Evolutionary conservation across 1,284 basidiomycete species (phyloP), one percentile per base, ranked within the genome.

Genomic region (Leccinum angustisporum): DNA sequence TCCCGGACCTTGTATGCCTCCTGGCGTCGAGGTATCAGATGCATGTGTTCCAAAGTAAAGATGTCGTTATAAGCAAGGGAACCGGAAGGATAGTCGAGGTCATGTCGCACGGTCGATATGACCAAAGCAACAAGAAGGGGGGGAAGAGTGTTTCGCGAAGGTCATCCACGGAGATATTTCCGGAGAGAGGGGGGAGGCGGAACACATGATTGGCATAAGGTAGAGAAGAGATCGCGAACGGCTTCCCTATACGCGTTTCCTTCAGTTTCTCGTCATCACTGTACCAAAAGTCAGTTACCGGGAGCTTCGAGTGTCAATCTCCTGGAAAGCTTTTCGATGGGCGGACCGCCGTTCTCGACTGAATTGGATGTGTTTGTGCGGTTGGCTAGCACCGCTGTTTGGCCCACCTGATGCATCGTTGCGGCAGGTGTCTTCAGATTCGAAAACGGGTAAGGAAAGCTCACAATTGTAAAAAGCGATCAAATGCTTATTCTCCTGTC

Each of bases 401-500:
- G 85, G 81, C 5, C 93, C 93, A 67, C 92, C 91, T 90, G 61
- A 48, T 33, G 21, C 8, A 54, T 60, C 54, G 51, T 21, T 63
- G 16, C 31, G 30, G 34, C 7, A 11, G 18, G 33, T 27, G 27
- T 54, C 25, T 5, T 11, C 14, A 53, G 27, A 53, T 16, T 27
- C 27, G 30, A 50, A 36, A 25, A 25, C 25, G 25, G 25, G 21
- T 21, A 38, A 18, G 21, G 46, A 46, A 27, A 5, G 30, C 81
- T 62, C 62, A 89, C 91, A 93, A 65, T 96, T 96, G 75, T 94
- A 96, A 77, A 95, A 95, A 0, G 90, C 91, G 61, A 95, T 84
- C 62, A 89, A 79, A 38, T 77, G 80, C 56, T 78, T 81, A 9
- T 83, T 83, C 3, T 80, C 78, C 69, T 85, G 84, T 43, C 81